A percentile compares a stretch with the other conserved stretches of the same genome.
Conservation (phyloP, 768 basidiomycete species). For the Mycena epipterygia region DNA sequence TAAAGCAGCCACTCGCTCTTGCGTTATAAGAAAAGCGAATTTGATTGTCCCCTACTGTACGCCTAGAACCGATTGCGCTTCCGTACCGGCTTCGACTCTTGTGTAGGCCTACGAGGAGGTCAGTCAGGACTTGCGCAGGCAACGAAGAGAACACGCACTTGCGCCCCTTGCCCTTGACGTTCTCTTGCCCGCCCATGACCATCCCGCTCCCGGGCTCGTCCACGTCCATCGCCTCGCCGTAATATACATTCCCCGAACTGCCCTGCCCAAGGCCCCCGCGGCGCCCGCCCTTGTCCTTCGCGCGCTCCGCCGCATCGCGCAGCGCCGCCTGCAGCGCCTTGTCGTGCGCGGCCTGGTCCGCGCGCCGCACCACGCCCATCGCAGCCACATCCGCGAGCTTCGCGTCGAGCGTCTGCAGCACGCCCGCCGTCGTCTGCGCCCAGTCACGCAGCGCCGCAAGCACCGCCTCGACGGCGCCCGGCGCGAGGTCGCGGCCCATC, state of each 20-base stretch:
- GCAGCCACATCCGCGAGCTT: conserved; percentile 72
- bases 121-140: not conserved
- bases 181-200: conserved; percentile 45
- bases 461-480: conserved; percentile 73
- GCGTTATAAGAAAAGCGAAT: no score
- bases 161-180: conserved; percentile 67
- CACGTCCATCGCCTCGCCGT: no score
- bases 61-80: conserved; percentile 71
- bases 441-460: conserved; percentile 76
- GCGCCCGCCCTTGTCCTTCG: conserved; percentile 62
- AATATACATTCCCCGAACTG: conserved; percentile 42
- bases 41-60: no score
- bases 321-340: conserved; percentile 63
- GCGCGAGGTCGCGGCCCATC: conserved; percentile 92
- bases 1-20: no score
- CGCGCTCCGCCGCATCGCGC: conserved; percentile 74
- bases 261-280: conserved; percentile 20
- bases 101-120: conserved; percentile 51
- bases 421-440: conserved; percentile 78
- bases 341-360: conserved; percentile 68
- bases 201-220: no score
- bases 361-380: conserved; percentile 56
- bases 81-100: conserved; percentile 62
- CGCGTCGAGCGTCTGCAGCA: conserved; percentile 79
- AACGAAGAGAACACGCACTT: conserved; percentile 59